These are phyloP conservation scores for Didymella lethalis DNA, from an alignment of 2,329 filamentous ascomycete species.

Conservation along the genomic window DNA sequence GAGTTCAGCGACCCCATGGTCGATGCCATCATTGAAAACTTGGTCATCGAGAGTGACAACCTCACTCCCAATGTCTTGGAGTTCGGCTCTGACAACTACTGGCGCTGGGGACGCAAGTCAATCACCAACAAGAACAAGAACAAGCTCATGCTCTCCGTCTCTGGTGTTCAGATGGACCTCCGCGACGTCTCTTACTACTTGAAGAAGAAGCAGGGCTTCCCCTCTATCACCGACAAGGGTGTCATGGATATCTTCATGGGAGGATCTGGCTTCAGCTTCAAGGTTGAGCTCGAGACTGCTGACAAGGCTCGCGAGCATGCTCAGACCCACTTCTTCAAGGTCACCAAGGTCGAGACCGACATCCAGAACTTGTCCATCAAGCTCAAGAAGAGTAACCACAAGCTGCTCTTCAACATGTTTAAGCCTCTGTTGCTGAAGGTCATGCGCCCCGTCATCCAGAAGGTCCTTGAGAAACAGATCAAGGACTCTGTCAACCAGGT, in stretches of 20 bases:
- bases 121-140: constrained; percentile 82
- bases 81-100: constrained; percentile 90
- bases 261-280: constrained; percentile 89
- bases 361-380: constrained; percentile 86
- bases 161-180: constrained; percentile 91
- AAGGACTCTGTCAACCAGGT: constrained; percentile 80
- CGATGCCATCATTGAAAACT: constrained; percentile 90
- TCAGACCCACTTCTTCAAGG: constrained; percentile 87
- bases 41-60: constrained; percentile 96
- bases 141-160: constrained; percentile 82
- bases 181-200: constrained; percentile 84
- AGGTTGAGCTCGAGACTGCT: constrained; percentile 84
- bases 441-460: constrained; percentile 83
- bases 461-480: constrained; percentile 88
- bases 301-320: constrained; percentile 68
- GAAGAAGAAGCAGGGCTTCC: constrained; percentile 94
- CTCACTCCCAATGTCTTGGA: constrained; percentile 93
- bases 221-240: constrained; percentile 84
- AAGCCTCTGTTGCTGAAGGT: constrained; percentile 88
- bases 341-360: constrained; percentile 85
- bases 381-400: constrained; percentile 93
- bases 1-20: constrained; percentile 86
- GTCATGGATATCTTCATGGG: constrained; percentile 87
- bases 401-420: constrained; percentile 83
- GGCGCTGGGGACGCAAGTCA: constrained; percentile 92